phyloP scores from a whole-genome alignment of 106 monocot species.

The Allium fistulosum region DNA sequence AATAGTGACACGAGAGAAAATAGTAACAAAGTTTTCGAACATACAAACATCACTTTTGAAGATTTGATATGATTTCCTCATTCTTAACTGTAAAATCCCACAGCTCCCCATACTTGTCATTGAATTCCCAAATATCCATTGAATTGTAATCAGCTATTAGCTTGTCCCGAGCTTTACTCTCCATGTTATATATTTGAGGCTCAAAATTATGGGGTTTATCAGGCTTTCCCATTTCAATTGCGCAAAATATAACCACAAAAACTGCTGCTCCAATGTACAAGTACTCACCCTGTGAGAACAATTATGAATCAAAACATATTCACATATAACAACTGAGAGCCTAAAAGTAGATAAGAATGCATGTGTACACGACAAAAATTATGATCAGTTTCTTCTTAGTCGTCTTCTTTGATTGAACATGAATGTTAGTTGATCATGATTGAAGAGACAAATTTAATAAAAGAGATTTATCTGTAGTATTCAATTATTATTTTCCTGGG shows the following conservation, averaged over 20 bases:
- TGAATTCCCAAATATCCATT: conserved; percentile 99
- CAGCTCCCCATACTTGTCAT: conserved; percentile 94
- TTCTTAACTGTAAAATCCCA: conserved; percentile 88
- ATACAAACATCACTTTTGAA: not conserved
- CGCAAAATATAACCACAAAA: conserved; percentile 70
- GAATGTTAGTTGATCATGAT: not conserved
- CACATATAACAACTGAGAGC: not conserved
- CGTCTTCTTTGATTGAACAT: not conserved
- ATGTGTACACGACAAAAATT: not conserved
- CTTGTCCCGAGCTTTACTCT: conserved; percentile 70
- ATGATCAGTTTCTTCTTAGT: not conserved
- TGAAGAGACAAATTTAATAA: not conserved
- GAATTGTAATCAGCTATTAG: conserved; percentile 79
- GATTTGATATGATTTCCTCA: conserved; percentile 37
- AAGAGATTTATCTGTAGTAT: not conserved
- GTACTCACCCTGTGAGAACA: conserved; percentile 56
- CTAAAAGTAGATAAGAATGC: not conserved
- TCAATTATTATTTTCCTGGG: not conserved
- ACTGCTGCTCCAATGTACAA: conserved; percentile 77
- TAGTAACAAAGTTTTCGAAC: no score
- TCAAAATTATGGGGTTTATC: conserved; percentile 92
- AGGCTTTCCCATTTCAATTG: conserved; percentile 80
- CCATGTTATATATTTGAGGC: conserved; percentile 85
- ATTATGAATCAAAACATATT: not conserved
- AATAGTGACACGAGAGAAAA: not conserved